These are phyloP conservation scores for Trichoderma gamsii DNA, from an alignment of 495 filamentous ascomycete genomes.

Conservation along the genomic window DNA sequence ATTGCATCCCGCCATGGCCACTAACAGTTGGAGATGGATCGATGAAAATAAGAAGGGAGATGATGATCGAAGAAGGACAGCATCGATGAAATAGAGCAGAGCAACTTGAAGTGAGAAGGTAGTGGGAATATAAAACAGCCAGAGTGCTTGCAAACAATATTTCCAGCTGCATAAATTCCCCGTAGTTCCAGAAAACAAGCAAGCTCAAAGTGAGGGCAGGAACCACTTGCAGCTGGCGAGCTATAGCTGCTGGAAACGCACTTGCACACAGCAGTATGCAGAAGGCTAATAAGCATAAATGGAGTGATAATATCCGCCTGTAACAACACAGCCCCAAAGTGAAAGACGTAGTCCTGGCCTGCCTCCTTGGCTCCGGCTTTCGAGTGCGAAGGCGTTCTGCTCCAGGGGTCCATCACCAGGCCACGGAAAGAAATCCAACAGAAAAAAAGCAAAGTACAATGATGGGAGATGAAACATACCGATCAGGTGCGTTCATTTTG, in stretches of 20 bases:
- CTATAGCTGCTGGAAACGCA: neutral
- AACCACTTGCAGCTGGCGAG: neutral
- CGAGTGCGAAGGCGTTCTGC: neutral
- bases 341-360: neutral
- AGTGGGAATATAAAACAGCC: too few species aligned
- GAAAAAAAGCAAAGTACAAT: neutral
- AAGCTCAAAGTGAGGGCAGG: neutral
- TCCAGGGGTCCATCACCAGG: neutral
- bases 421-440: neutral
- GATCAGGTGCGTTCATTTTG: constrained; percentile 66
- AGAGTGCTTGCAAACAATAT: too few species aligned
- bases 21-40: neutral
- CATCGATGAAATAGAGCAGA: neutral
- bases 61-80: neutral
- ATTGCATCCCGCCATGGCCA: constrained; percentile 14
- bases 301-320: neutral
- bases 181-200: neutral
- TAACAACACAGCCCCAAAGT: neutral
- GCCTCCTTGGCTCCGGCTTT: neutral
- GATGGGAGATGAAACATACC: constrained; percentile 38
- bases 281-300: neutral
- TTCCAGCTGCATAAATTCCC: constrained; percentile 17
- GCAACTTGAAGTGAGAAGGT: neutral
- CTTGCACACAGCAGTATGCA: neutral
- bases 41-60: neutral